Evolutionary conservation across 148 eudicot genomes (phyloP), one percentile per base, ranked within the genome.

Genomic region (Rhododendron molle): DNA sequence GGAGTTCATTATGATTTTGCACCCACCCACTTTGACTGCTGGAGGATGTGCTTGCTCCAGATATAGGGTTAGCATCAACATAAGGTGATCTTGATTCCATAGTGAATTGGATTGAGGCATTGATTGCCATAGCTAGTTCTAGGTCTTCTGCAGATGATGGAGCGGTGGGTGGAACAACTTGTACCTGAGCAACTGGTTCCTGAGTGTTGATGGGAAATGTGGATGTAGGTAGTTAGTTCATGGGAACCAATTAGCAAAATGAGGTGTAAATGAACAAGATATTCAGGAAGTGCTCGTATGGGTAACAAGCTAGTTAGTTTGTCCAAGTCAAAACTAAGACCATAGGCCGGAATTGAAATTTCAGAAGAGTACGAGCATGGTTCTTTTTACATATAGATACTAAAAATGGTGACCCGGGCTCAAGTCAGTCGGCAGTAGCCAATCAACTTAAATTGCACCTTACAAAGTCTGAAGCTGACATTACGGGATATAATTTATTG

Each of bases 71-170:
- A 80, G 74, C 58, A 76, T 83, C 84, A 44, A 50, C 15, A 50
- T 81, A 65, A 54, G 90, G 87, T 62, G 90, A 86, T 56, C 92
- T 90, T 85, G 89, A 87, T 76, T 84, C 87, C 56, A 89, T 76
- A 69, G 95, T 89, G 21, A 95, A 86, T 81, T 95, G 95, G 83
- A 95, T 84, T 43, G 99, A 96, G 56, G 96, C 94, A 49, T 86
- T 91, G 83, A 94, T 88, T 78, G 97, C 97, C 93, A 91, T 92
- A n/a, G 94, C 91, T 83, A 94, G 77, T 84, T 92, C 94, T 46
- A 85, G 13, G 83, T 94, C 98, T 87, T 93, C 98, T 3, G 86
- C 62, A 50, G 90, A 44, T 81, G 90, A 78, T 58, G 88, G 85
- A 26, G 84, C 88, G 34, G 85, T 82, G 81, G 89, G 60, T 76